These are phyloP conservation scores for Microcos paniculata DNA, from an alignment of 345 rosid genomes.

Conservation along the genomic window DNA sequence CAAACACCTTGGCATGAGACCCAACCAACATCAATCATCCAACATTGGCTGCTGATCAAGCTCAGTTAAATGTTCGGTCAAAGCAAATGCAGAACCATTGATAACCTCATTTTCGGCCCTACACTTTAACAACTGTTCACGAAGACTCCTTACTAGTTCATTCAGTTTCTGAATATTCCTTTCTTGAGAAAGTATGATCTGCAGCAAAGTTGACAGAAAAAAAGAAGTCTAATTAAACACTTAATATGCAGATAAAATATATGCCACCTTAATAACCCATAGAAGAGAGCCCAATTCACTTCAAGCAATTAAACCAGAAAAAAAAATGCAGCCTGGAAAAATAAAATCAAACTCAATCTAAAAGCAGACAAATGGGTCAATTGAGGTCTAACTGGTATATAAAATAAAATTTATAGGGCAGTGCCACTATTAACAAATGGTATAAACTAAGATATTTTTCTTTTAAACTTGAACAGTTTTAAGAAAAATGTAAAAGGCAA, in stretches of 20 bases:
- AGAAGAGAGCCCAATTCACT: neutral
- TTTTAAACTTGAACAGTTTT: neutral
- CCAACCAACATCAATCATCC: slow-evolving; percentile 37
- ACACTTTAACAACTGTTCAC: slow-evolving; percentile 53
- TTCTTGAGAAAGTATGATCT: slow-evolving; percentile 78
- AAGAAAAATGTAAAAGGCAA: neutral
- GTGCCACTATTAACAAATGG: neutral
- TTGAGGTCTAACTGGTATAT: neutral
- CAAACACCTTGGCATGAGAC: slow-evolving; percentile 4
- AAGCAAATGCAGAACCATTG: slow-evolving; percentile 33
- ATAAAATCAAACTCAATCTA: neutral
- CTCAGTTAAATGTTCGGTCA: slow-evolving; percentile 42
- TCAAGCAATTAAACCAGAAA: neutral
- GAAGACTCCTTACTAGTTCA: slow-evolving; percentile 52
- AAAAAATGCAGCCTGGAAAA: neutral
- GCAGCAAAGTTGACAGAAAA: slow-evolving; percentile 15
- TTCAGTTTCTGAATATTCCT: slow-evolving; percentile 66
- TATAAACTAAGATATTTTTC: neutral
- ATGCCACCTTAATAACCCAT: neutral
- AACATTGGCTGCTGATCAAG: slow-evolving; percentile 43
- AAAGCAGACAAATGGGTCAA: neutral
- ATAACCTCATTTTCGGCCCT: slow-evolving; percentile 38
- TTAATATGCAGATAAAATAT: neutral
- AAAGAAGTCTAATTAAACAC: neutral
- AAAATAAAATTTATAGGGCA: no score